phyloP scores from a whole-genome alignment of 1,284 basidiomycete genomes.

The Coniferiporia sulphurascens region DNA sequence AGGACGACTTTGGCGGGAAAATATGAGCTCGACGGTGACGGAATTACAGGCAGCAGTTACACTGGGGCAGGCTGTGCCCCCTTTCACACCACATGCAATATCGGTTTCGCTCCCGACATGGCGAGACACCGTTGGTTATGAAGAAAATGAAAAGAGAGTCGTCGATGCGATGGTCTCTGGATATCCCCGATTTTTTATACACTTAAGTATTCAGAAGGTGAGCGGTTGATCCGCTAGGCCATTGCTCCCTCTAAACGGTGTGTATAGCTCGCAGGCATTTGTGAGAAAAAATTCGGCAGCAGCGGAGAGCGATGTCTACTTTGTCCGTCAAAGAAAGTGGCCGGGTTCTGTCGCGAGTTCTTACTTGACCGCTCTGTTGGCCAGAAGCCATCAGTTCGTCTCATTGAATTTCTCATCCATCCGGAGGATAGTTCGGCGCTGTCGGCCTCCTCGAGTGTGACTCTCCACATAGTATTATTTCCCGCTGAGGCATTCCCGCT shows the following conservation, averaged over 20 bases:
- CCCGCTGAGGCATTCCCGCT: conserved; percentile 57
- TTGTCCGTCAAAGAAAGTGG: conserved; percentile 68
- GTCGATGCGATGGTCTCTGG: conserved; percentile 83
- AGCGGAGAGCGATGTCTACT: conserved; percentile 73
- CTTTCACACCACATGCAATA: conserved; percentile 83
- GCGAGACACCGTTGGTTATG: conserved; percentile 92
- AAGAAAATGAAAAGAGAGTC: conserved; percentile 86
- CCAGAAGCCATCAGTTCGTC: conserved; percentile 45
- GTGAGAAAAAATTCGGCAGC: conserved; percentile 72
- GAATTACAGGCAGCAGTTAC: background rate
- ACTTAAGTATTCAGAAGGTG: conserved; percentile 84
- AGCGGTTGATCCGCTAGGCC: conserved; percentile 22
- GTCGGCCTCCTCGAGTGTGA: conserved; percentile 33
- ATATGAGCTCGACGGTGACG: background rate
- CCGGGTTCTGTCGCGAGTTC: conserved; percentile 74
- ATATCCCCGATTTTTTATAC: conserved; percentile 98
- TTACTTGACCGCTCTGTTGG: conserved; percentile 50
- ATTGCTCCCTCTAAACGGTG: conserved; percentile 9
- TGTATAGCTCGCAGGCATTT: conserved; percentile 68
- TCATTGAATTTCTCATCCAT: conserved; percentile 72
- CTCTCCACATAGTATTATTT: conserved; percentile 82
- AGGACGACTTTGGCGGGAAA: background rate
- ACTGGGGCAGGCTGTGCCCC: conserved; percentile 56
- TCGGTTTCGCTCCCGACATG: conserved; percentile 96
- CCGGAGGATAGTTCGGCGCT: conserved; percentile 41